A percentile compares a stretch with the other conserved stretches of the same genome.
These are phyloP conservation scores for Dicorynia guianensis DNA, from an alignment of 306 rosid species.

Conservation along the genomic window DNA sequence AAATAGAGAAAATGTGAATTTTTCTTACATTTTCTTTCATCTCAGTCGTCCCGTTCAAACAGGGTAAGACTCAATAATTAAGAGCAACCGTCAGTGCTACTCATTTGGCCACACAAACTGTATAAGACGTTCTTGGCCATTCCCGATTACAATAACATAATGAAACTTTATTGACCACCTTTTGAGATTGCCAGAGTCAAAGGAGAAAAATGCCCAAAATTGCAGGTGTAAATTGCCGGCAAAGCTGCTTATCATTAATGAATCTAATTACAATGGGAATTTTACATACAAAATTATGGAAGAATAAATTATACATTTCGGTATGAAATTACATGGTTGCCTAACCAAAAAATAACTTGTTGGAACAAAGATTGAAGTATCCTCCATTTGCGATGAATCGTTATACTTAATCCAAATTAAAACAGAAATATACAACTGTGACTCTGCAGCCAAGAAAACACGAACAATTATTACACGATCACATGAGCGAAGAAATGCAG, in stretches of 20 bases:
- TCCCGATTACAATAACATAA: not conserved
- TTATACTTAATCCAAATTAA: slow-evolving; percentile 56
- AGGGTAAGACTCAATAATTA: too few relatives aligned
- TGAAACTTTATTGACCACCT: slow-evolving; percentile 19
- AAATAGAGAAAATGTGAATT: too few relatives aligned
- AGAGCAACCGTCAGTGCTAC: too few relatives aligned
- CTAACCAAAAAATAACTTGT: slow-evolving; percentile 52
- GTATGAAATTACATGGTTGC: slow-evolving; percentile 41
- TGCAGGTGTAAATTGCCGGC: slow-evolving; percentile 42
- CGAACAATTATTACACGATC: slow-evolving; percentile 43
- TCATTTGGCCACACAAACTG: not conserved
- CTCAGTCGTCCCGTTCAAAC: too few relatives aligned
- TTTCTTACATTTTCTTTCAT: too few relatives aligned
- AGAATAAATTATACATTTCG: slow-evolving; percentile 50
- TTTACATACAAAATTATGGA: slow-evolving; percentile 64
- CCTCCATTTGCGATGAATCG: slow-evolving; percentile 60
- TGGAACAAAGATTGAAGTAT: slow-evolving; percentile 49
- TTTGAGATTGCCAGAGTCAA: slow-evolving; percentile 16
- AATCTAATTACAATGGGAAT: slow-evolving; percentile 50
- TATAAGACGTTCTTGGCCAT: too few relatives aligned
- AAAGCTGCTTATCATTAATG: slow-evolving; percentile 58
- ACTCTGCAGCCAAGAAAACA: slow-evolving; percentile 63
- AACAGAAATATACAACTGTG: slow-evolving; percentile 61
- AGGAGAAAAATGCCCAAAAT: slow-evolving; percentile 30
- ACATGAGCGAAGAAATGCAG: slow-evolving; percentile 10